A percentile compares a stretch with the other conserved stretches of the same genome.
Evolutionary conservation across 164 flowering plant species (phyloP).

Genomic region (Piper longum): DNA sequence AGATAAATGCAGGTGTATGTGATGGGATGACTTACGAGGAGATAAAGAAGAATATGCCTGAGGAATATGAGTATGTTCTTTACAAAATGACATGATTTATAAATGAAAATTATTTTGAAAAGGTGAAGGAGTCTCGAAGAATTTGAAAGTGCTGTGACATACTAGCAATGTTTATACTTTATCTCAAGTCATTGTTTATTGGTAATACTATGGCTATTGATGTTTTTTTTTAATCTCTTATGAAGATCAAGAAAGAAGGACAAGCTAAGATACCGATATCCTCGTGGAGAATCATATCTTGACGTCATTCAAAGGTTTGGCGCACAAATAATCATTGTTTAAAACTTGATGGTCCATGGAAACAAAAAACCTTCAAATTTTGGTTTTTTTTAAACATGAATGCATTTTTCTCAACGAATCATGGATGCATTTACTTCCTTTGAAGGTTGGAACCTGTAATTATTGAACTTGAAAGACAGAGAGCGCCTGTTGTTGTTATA

Average conservation of each 20-base stretch:
- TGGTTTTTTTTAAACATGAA: not conserved
- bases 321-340: not conserved
- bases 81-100: not conserved
- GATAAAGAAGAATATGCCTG: constrained; percentile 96
- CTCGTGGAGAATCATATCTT: constrained; percentile 96
- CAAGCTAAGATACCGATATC: constrained; percentile 90
- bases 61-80: constrained; percentile 77
- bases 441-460: constrained; percentile 94
- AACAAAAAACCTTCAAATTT: too few relatives aligned
- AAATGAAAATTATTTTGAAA: not conserved
- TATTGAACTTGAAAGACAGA: constrained; percentile 92
- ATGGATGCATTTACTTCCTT: constrained; percentile 5
- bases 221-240: not conserved
- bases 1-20: constrained; percentile 95
- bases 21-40: constrained; percentile 99
- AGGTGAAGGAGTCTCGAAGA: too few relatives aligned
- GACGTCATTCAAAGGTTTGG: constrained; percentile 96
- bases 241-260: constrained; percentile 88
- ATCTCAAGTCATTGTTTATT: not conserved
- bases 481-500: constrained; percentile 94
- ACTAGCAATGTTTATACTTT: not conserved
- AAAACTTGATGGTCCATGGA: not conserved
- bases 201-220: not conserved
- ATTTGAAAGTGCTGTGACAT: not conserved
- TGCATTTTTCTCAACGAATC: not conserved